Percentiles rank a stretch among this genome's conserved stretches.
phyloP scores from a whole-genome alignment of 2,329 filamentous ascomycete genomes.

The Westerdykella ornata region DNA sequence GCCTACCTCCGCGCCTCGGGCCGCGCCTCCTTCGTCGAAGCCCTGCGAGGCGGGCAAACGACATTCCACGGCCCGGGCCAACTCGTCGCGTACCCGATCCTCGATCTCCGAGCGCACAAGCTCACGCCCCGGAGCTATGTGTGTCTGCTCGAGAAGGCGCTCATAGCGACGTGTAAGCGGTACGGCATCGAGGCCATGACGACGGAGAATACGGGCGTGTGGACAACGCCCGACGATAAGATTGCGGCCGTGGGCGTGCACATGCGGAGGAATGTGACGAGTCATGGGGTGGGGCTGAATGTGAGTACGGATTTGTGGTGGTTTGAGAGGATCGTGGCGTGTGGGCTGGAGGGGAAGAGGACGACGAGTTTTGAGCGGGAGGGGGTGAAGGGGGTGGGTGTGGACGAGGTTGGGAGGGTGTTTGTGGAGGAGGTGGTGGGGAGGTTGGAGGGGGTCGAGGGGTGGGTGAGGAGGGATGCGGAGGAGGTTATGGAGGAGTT shows the following conservation, averaged over 20 bases:
- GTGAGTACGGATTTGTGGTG: slow-evolving; percentile 58
- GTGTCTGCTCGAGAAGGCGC: slow-evolving; percentile 66
- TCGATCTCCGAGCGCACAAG: slow-evolving; percentile 66
- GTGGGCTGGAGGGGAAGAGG: slow-evolving; percentile 72
- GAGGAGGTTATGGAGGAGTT: neutral
- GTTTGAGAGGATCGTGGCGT: slow-evolving; percentile 76
- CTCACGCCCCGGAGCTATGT: slow-evolving; percentile 72
- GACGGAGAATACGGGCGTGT: slow-evolving; percentile 77
- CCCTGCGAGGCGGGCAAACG: slow-evolving; percentile 79
- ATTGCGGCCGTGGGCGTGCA: slow-evolving; percentile 92
- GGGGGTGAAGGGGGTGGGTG: slow-evolving; percentile 32
- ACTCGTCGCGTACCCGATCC: slow-evolving; percentile 81
- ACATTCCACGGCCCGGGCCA: slow-evolving; percentile 96
- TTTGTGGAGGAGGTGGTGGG: slow-evolving; percentile 40
- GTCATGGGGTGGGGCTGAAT: slow-evolving; percentile 78
- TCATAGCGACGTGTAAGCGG: slow-evolving; percentile 57
- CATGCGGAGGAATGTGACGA: slow-evolving; percentile 72
- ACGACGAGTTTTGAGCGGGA: slow-evolving; percentile 67
- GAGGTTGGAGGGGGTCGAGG: slow-evolving; percentile 12
- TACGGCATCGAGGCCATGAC: slow-evolving; percentile 58
- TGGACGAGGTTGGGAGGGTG: slow-evolving; percentile 35
- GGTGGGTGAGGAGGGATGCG: slow-evolving; percentile 1
- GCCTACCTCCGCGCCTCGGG: slow-evolving; percentile 35
- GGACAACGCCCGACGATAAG: slow-evolving; percentile 55
- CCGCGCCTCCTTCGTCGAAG: slow-evolving; percentile 58